Percentiles rank a stretch among this genome's conserved stretches.
phyloP scores from a whole-genome alignment of 1,284 basidiomycete genomes.

The Ceraceosorus bombacis region DNA sequence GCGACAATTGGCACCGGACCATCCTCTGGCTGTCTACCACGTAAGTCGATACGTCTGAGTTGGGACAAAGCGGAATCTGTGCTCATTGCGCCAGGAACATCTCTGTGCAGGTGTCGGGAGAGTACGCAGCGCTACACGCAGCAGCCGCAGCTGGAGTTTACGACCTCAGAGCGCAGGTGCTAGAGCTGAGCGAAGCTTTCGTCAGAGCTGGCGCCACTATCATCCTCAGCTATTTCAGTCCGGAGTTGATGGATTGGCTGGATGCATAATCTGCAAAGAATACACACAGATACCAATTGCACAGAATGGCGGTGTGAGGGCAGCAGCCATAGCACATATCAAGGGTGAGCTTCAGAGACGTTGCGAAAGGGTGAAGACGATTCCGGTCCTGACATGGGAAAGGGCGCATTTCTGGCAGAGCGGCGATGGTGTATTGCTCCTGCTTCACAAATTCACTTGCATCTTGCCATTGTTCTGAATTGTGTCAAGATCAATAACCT shows the following conservation, averaged over 20 bases:
- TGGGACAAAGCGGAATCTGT: background rate
- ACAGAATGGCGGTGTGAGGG: no score
- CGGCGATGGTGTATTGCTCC: no score
- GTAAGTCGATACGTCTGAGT: background rate
- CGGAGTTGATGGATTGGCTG: slow-evolving; percentile 59
- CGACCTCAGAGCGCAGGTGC: slow-evolving; percentile 82
- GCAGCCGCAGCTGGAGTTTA: slow-evolving; percentile 89
- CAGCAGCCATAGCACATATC: no score
- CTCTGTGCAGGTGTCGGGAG: slow-evolving; percentile 56
- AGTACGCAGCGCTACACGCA: slow-evolving; percentile 93
- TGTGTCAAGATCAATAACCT: no score
- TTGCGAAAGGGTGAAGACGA: no score
- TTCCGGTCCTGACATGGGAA: no score
- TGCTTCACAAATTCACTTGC: no score
- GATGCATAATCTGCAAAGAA: background rate
- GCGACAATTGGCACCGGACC: slow-evolving; percentile 68
- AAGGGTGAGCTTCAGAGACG: no score
- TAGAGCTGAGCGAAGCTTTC: slow-evolving; percentile 83
- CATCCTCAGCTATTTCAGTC: slow-evolving; percentile 89
- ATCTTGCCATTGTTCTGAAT: no score
- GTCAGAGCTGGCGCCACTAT: slow-evolving; percentile 83
- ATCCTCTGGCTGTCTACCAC: slow-evolving; percentile 80
- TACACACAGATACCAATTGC: no score
- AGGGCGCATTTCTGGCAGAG: no score
- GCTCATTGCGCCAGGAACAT: no score